Percentiles rank a stretch among this genome's conserved stretches.
These are phyloP conservation scores for Pythium insidiosum DNA, from an alignment of 352 stramenopile genomes.

Conservation along the genomic window DNA sequence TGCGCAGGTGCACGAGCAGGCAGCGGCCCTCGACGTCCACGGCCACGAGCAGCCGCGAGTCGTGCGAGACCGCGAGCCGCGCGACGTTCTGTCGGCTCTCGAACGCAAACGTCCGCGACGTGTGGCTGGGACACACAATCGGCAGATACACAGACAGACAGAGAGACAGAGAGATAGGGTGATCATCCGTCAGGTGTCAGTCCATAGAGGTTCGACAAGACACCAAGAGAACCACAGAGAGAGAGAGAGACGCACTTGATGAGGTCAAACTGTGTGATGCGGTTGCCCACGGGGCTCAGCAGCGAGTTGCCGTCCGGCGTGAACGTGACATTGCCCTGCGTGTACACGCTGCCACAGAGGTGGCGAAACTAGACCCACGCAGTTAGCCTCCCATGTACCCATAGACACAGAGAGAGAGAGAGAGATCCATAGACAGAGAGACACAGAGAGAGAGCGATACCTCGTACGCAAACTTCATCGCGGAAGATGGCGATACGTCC, in stretches of 20 bases:
- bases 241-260: slow-evolving; percentile 63
- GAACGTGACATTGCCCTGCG: slow-evolving; percentile 91
- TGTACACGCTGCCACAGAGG: slow-evolving; percentile 91
- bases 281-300: slow-evolving; percentile 90
- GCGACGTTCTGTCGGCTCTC: slow-evolving; percentile 89
- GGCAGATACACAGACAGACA: slow-evolving; percentile 1
- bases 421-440: not conserved
- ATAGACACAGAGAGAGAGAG: not conserved
- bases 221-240: not conserved
- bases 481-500: too few species aligned
- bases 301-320: slow-evolving; percentile 90
- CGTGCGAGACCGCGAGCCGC: slow-evolving; percentile 79
- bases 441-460: slow-evolving; percentile 15
- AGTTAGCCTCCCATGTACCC: too few species aligned
- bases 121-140: slow-evolving; percentile 37
- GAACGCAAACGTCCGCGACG: slow-evolving; percentile 86
- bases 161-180: not conserved
- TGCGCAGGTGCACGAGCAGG: slow-evolving; percentile 87
- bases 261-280: slow-evolving; percentile 92
- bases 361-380: slow-evolving; percentile 78
- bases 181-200: too few species aligned
- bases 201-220: too few species aligned
- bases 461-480: slow-evolving; percentile 88
- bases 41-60: slow-evolving; percentile 84
- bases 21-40: slow-evolving; percentile 88